Evolutionary conservation across 1,284 basidiomycete species (phyloP).

Genomic region (Stereum hirsutum): DNA sequence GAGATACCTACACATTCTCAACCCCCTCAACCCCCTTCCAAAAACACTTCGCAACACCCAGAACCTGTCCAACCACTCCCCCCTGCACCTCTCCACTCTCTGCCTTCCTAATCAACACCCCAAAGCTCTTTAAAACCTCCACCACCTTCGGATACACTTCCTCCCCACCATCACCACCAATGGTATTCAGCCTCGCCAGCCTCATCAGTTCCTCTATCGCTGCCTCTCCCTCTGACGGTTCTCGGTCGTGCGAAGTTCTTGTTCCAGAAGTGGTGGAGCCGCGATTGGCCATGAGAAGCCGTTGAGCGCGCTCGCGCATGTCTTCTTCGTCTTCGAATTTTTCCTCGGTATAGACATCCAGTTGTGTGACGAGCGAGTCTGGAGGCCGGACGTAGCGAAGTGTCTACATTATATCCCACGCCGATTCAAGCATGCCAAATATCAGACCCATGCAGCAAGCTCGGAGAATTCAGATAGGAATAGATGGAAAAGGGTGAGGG

Average conservation of each 20-base stretch:
- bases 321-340: slow-evolving; percentile 87
- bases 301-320: slow-evolving; percentile 53
- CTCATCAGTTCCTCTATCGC: slow-evolving; percentile 46
- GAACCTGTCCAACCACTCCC: too few relatives aligned
- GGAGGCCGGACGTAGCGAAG: slow-evolving; percentile 72
- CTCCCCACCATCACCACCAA: too few relatives aligned
- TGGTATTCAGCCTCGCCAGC: slow-evolving; percentile 33
- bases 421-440: too few relatives aligned
- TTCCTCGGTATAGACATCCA: slow-evolving; percentile 80
- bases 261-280: too few relatives aligned
- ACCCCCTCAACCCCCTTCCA: too few relatives aligned
- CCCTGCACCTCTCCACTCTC: too few relatives aligned
- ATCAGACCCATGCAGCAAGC: too few relatives aligned
- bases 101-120: slow-evolving; percentile 46
- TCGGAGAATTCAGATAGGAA: too few relatives aligned
- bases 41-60: too few relatives aligned
- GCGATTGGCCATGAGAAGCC: too few relatives aligned
- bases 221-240: slow-evolving; percentile 37
- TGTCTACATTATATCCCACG: slow-evolving; percentile 38
- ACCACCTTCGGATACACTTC: slow-evolving; percentile 47
- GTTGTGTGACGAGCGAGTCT: slow-evolving; percentile 62
- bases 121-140: slow-evolving; percentile 45
- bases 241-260: slow-evolving; percentile 25
- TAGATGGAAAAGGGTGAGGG: too few relatives aligned
- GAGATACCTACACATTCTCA: too few relatives aligned